phyloP scores from a whole-genome alignment of 2,329 filamentous ascomycete genomes.

The Ophiostoma piceae region DNA sequence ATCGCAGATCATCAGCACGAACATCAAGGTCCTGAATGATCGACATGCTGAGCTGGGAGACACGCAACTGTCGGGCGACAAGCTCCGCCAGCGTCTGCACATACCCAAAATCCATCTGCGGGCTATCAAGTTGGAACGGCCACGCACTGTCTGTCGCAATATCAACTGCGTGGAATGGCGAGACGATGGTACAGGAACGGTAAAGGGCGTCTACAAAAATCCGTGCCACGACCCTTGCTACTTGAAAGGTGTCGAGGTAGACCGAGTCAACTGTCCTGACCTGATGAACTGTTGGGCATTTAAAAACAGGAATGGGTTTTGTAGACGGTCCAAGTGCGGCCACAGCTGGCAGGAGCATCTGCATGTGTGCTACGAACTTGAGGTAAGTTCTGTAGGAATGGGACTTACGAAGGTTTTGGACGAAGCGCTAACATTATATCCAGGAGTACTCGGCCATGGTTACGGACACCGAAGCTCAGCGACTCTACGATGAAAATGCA shows the following conservation, averaged over 20 bases:
- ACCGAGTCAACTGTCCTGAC: not conserved
- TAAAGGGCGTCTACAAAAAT: not conserved
- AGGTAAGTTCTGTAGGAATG: not conserved
- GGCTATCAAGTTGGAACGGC: not conserved
- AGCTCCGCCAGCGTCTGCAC: not conserved
- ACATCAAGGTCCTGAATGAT: constrained; percentile 32
- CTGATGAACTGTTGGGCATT: not conserved
- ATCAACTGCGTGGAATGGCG: not conserved
- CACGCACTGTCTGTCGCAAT: not conserved
- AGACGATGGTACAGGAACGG: not conserved
- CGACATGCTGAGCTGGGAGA: constrained; percentile 4
- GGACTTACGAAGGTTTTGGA: not conserved
- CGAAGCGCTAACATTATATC: not conserved
- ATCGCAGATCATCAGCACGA: constrained; percentile 33
- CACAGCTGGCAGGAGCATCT: constrained; percentile 7
- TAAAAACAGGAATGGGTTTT: not conserved
- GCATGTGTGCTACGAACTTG: not conserved
- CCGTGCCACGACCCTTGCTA: not conserved
- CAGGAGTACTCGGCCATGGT: not conserved
- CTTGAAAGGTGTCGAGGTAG: not conserved
- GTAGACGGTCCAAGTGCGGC: not conserved
- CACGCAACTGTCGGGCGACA: not conserved
- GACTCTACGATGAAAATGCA: not conserved
- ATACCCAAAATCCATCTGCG: not conserved
- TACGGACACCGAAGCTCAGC: not conserved